Base-by-base conservation (phyloP, 2,329 filamentous ascomycete species). In the Penicillium brevicompactum region DNA sequence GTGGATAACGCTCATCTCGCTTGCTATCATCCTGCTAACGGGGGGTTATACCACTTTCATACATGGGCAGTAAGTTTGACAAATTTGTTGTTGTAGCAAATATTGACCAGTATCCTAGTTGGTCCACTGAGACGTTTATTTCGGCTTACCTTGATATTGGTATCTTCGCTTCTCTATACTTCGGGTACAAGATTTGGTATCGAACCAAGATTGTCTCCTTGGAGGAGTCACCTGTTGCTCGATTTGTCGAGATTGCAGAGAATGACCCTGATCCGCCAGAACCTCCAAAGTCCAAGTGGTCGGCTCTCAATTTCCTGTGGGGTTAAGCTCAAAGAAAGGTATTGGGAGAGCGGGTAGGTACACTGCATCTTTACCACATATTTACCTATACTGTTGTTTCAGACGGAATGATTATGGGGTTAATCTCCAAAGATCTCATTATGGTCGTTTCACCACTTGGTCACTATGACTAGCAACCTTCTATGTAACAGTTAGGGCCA, bases 1-100 rank as follows among this genome's bases (percentile, higher is more conserved):
- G 0, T 90, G 80, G 69, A 71, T 79, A 40, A 76, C 80, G 6
- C 79, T 89, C 1, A 64, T 80, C 16, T 64, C 85, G 37, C 79
- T 89, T 38, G 63, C 70, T 1, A 68, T 89, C n/a, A 74, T 90
- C 5, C 84, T 82, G 4, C 70, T 90, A 4, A 85, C 88, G 52
- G 88, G 88, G 57, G 88, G 87, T 1, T 91, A 89, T 71, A 80
- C 84, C 5, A 59, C 56, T 3, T 67, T 67, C 11, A 63, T 63
- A 37, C 55, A 62, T 37, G 54, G 57, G 1, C 44, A 60, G 24
- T 59, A 46, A 38, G 53, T 34, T 13, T 34, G 32, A 34, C 14
- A 14, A 10, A 14, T 34, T 34, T 11, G 32, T 10, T 34, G 32
- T 14, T 10, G 32, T 1, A 5, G 14, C 32, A 21, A 8, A 8